Evolutionary conservation across 169 alveolate genomes (phyloP).

Genomic region (Miamiensis avidus): DNA sequence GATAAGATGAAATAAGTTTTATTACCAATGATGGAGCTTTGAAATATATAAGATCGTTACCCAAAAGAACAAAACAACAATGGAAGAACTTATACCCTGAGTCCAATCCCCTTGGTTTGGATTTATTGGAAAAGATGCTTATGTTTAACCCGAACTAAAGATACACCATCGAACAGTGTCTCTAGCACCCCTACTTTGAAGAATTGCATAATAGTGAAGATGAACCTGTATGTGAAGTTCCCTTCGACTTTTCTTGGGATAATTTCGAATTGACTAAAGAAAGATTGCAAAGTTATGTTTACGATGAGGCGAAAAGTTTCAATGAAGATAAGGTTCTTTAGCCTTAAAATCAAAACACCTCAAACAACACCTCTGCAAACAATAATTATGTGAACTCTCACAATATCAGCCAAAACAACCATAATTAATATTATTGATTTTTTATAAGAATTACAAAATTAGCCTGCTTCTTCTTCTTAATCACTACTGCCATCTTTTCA

Average conservation of each 20-base stretch:
- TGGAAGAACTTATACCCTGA: slow-evolving; percentile 79
- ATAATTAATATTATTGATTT: no score
- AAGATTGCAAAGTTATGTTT: slow-evolving; percentile 78
- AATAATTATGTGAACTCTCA: no score
- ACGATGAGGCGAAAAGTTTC: slow-evolving; percentile 80
- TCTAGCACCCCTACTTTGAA: slow-evolving; percentile 82
- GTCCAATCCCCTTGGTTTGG: slow-evolving; percentile 81
- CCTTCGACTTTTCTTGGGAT: slow-evolving; percentile 91
- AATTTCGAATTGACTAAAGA: slow-evolving; percentile 87
- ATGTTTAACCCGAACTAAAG: slow-evolving; percentile 80
- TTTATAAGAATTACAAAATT: no score
- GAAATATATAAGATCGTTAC: slow-evolving; percentile 77
- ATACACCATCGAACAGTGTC: slow-evolving; percentile 66
- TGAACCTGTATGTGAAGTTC: slow-evolving; percentile 77
- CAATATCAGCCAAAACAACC: no score
- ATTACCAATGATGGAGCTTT: slow-evolving; percentile 80
- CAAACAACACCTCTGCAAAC: no score
- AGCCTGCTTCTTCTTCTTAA: no score
- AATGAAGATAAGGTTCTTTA: slow-evolving; percentile 31
- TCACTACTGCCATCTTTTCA: no score
- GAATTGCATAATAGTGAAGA: slow-evolving; percentile 79
- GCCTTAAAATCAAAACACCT: neutral
- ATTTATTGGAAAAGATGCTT: slow-evolving; percentile 77
- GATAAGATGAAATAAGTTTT: slow-evolving; percentile 84
- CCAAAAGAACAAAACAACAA: slow-evolving; percentile 73